Evolutionary conservation across 2,329 filamentous ascomycete species (phyloP), one percentile per base, ranked within the genome.

Genomic region (Clathrospora elynae): DNA sequence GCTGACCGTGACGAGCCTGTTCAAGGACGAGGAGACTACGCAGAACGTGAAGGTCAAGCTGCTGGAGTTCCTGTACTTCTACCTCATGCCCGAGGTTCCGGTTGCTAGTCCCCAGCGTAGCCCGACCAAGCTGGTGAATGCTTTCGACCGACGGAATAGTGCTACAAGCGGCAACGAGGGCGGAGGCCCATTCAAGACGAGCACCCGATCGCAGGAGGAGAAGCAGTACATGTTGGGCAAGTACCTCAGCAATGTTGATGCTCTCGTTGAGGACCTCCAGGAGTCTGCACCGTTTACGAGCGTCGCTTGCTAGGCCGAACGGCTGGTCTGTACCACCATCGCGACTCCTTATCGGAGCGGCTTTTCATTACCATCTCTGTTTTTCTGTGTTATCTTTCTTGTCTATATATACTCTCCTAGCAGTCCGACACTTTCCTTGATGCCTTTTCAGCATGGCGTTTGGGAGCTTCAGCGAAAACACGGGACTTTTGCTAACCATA

Each of bases 31-130:
- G 48, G 83, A 85, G 54, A 96, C 92, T 3, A 84, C 84, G 16
- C 84, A 90, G 49, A 88, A 92, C 60, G 91, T 97, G 55, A 96
- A 96, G 75, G 82, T 96, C 65, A 93, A 95, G 71, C 83, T 95
- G n/a, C 86, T 96, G 57, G 93, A 97, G 71, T 97, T 97, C 67
- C 75, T 99, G 36, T 97, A 97, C 77, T 97, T 97, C 72, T 99
- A 97, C 71, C 85, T 99, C 58, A 96, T 97, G 86, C 91, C 92
- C 35, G 93, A 99, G 73, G 83, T 82, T 0, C 84, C 76, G 1
- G 66, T 66, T 18, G 79, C 30, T 75, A 61, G 69, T 6, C 38
- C 59, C 3, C 53, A 62, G 12, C 54, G 66, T 26, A 61, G 66
- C 42, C 68, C 70, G 9, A 65, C 54, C 46, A 68, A 70, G 45